Conservation (phyloP, 164 flowering plant species). For the Macadamia tetraphylla region DNA sequence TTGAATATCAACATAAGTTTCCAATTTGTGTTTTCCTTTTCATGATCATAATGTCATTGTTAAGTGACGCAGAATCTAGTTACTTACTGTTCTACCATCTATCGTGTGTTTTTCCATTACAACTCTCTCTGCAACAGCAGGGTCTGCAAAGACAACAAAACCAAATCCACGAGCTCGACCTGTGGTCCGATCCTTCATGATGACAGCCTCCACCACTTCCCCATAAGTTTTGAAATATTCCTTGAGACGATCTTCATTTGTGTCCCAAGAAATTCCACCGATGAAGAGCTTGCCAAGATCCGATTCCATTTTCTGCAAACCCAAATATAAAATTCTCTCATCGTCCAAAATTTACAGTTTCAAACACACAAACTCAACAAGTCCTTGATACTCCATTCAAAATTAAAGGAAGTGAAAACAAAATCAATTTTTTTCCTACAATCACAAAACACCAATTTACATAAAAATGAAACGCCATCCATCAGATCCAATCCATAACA, state of each 20-base stretch:
- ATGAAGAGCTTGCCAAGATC: slow-evolving; percentile 90
- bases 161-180: slow-evolving; percentile 96
- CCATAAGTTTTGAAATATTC: slow-evolving; percentile 75
- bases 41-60: not conserved
- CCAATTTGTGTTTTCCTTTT: not conserved
- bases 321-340: slow-evolving; percentile 12
- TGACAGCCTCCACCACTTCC: slow-evolving; percentile 81
- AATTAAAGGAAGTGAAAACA: too few relatives aligned
- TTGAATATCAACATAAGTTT: not conserved
- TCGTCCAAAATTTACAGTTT: slow-evolving; percentile 8
- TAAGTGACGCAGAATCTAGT: not conserved
- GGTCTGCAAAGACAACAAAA: slow-evolving; percentile 80
- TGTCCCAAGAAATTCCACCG: slow-evolving; percentile 94
- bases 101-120: slow-evolving; percentile 73
- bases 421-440: too few relatives aligned
- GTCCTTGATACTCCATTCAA: too few relatives aligned
- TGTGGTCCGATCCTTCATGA: slow-evolving; percentile 83
- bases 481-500: slow-evolving; percentile 1
- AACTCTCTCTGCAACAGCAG: slow-evolving; percentile 79
- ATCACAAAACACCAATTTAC: not conserved
- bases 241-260: slow-evolving; percentile 72
- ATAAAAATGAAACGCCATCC: not conserved
- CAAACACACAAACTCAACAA: not conserved
- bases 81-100: slow-evolving; percentile 81
- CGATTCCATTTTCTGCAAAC: slow-evolving; percentile 59